Conservation (phyloP, 225 moss, liverwort and hornwort genomes). For the Pseudoscleropodium purum region DNA sequence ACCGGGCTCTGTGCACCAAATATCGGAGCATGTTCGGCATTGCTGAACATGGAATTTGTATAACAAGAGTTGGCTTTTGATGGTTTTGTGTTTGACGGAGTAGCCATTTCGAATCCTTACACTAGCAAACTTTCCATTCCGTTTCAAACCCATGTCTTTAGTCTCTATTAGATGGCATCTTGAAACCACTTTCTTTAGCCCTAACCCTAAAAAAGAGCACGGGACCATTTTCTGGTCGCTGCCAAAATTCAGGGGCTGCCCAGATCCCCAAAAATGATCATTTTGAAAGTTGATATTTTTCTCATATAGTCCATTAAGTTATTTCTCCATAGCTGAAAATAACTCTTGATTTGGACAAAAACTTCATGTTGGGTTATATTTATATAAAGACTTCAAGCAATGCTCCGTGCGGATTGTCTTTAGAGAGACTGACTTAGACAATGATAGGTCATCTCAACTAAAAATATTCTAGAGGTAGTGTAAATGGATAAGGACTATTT, state of each 20-base stretch:
- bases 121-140: not conserved
- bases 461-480: not conserved
- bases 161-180: not conserved
- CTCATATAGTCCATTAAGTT: not conserved
- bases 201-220: not conserved
- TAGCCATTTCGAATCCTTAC: not conserved
- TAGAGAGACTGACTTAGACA: not conserved
- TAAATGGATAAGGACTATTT: not conserved
- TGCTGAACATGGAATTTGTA: not conserved
- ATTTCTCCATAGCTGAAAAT: too few relatives aligned
- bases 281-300: not conserved
- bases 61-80: not conserved
- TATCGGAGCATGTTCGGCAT: not conserved
- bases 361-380: rapidly evolving
- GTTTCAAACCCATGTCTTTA: not conserved
- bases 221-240: not conserved
- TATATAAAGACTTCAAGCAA: not conserved
- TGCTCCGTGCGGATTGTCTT: not conserved
- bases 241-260: rapidly evolving
- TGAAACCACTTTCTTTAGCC: not conserved
- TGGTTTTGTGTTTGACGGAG: not conserved
- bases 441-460: not conserved
- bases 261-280: rapidly evolving
- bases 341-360: not conserved
- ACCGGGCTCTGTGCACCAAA: not conserved